Evolutionary conservation across 75 land plant species (phyloP).

Genomic region (Picea glauca): DNA sequence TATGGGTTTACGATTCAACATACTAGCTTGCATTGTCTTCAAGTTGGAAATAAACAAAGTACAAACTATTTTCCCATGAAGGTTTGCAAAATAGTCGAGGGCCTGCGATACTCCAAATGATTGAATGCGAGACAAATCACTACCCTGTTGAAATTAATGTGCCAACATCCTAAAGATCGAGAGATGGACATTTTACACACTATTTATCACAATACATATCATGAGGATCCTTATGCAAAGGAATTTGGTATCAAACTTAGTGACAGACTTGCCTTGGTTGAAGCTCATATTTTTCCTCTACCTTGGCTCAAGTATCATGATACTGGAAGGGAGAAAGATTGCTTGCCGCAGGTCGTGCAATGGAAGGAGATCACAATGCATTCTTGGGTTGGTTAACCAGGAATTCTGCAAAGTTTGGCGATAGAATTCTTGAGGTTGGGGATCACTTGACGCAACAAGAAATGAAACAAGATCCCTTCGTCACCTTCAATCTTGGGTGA

Average conservation of each 20-base stretch:
- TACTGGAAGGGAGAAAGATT: no score
- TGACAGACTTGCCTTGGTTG: constrained; percentile 70
- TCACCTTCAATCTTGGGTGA: no score
- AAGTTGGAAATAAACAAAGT: constrained; percentile 45
- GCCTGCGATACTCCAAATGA: constrained; percentile 82
- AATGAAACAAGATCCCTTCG: no score
- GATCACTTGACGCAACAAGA: no score
- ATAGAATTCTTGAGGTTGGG: no score
- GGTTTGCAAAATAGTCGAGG: constrained; percentile 92
- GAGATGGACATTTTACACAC: constrained; percentile 87
- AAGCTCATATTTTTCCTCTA: constrained; percentile 85
- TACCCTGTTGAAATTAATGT: constrained; percentile 76
- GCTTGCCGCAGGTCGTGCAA: constrained; percentile 80
- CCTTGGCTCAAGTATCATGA: constrained; percentile 54
- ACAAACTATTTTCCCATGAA: constrained; percentile 59
- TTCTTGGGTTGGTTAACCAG: no score
- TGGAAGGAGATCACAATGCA: constrained; percentile 42
- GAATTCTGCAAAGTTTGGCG: no score
- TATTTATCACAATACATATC: constrained; percentile 66
- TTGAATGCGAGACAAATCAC: constrained; percentile 88
- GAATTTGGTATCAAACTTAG: constrained; percentile 58
- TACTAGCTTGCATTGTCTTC: neutral
- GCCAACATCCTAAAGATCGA: constrained; percentile 74
- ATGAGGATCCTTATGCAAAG: constrained; percentile 40
- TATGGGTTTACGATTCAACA: constrained; percentile 36